phyloP scores from a whole-genome alignment of 1,284 basidiomycete species.

The Tranzscheliella williamsii region DNA sequence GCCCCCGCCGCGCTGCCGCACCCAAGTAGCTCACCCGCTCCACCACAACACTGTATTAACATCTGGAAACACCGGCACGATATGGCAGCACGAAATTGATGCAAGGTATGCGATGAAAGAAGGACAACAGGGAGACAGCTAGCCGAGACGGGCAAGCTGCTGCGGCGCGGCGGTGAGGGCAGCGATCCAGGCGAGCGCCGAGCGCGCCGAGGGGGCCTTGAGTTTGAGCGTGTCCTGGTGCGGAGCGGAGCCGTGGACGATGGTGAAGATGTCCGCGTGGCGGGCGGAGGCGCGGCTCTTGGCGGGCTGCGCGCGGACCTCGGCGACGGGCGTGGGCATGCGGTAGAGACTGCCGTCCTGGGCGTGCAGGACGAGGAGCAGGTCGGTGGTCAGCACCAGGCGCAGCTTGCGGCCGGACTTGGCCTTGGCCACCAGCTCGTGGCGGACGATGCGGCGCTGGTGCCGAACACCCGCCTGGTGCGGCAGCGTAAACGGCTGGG shows the following conservation, averaged over 20 bases:
- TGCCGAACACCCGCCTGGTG: conserved; percentile 63
- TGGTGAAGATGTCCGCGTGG: conserved; percentile 18
- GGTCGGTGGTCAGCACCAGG: conserved; percentile 59
- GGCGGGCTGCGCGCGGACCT: conserved; percentile 22
- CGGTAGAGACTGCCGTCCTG: conserved; percentile 35
- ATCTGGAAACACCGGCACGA: too few relatives aligned
- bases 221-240: conserved; percentile 8
- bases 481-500: conserved; percentile 79
- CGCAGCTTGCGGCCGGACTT: conserved; percentile 80
- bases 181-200: conserved; percentile 18
- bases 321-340: conserved; percentile 45
- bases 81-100: too few relatives aligned
- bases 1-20: too few relatives aligned
- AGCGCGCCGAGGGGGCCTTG: conserved; percentile 5
- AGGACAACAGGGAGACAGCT: too few relatives aligned
- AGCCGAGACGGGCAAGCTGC: neutral
- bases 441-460: conserved; percentile 70
- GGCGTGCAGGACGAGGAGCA: conserved; percentile 51
- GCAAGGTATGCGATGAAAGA: too few relatives aligned
- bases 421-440: conserved; percentile 76
- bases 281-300: conserved; percentile 4
- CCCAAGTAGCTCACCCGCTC: too few relatives aligned
- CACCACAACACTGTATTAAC: too few relatives aligned
- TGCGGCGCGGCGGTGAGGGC: conserved; percentile 10
- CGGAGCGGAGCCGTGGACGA: neutral